Conservation (phyloP, 129 eudicot species). For the Artemisia tridentata region DNA sequence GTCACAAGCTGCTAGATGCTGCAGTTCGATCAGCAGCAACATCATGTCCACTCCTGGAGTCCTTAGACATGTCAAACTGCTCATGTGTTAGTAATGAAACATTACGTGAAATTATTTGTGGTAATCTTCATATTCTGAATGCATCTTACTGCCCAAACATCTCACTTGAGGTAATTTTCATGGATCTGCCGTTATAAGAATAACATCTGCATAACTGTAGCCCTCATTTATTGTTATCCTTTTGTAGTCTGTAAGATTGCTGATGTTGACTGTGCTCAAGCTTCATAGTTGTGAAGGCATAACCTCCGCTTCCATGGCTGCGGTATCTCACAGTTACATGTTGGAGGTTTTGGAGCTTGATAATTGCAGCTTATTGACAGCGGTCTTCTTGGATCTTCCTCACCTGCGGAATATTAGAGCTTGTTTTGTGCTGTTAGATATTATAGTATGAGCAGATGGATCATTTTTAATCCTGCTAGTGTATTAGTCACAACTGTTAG, state of each 20-base stretch:
- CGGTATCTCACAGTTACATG: constrained; percentile 63
- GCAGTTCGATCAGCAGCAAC: too few relatives aligned
- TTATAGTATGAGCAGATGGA: too few relatives aligned
- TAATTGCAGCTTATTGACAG: constrained; percentile 78
- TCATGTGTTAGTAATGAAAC: too few relatives aligned
- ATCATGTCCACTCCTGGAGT: too few relatives aligned
- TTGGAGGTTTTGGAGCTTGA: constrained; percentile 97
- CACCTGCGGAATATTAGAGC: constrained; percentile 72
- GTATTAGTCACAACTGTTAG: too few relatives aligned
- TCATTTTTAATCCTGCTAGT: too few relatives aligned
- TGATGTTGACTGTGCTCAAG: constrained; percentile 88
- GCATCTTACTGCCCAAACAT: constrained; percentile 97
- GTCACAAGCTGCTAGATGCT: too few relatives aligned
- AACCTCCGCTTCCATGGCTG: constrained; percentile 92
- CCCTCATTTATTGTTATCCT: neutral
- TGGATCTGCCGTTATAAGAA: neutral
- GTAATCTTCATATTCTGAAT: constrained; percentile 64
- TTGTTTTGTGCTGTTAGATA: too few relatives aligned
- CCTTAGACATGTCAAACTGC: too few relatives aligned
- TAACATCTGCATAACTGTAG: neutral
- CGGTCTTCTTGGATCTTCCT: constrained; percentile 82
- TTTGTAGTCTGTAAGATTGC: constrained; percentile 71
- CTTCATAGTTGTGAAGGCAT: constrained; percentile 97
- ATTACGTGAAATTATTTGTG: too few relatives aligned
- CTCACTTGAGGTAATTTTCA: constrained; percentile 67